Evolutionary conservation across 164 flowering plant species (phyloP), one percentile per base, ranked within the genome.

Genomic region (Vitis amurensis): DNA sequence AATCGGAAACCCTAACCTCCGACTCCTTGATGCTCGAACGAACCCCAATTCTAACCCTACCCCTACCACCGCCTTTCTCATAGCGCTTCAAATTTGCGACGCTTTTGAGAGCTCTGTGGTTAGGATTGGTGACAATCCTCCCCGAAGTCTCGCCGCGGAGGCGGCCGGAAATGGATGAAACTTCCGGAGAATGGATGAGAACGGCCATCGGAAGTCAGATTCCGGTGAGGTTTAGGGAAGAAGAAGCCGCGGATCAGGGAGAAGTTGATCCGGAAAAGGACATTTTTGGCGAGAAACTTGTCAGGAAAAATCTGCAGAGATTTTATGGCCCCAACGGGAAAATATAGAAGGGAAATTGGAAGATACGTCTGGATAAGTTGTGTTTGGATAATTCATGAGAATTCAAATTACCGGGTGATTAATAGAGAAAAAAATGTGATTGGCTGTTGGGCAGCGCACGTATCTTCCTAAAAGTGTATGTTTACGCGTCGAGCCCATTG

Each of bases 181-280:
- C 52, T 65, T 78, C 82, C 4, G 79, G 79, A 0, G 70, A 68
- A 48, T 66, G 49, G 9, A 76, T n/a, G 66, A 73, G 50, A 23
- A 74, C 68, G 16, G 84, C 83, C 86, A 79, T 83, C 57, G n/a
- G 67, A 67, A 10, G 13, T 12, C 30, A 29, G 30, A 58, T 67
- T 37, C 63, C 19, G 58, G 48, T 31, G n/a, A 37, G 51, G 67
- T 0, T 58, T 29, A 68, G 19, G 3, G 2, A 14, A 11, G 44
- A 23, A 14, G 44, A 37, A 37, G 44, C 44, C 7, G 7, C 44
- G 44, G 44, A 31, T 69, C 44, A 68, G 60, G 13, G 55, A 37
- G 50, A 8, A 58, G 7, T 61, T 0, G 13, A 51, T 5, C 14
- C 1, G 47, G 67, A 47, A 63, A 64, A 29, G n/a, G 49, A 51